A percentile compares a stretch with the other conserved stretches of the same genome.
phyloP scores from a whole-genome alignment of 805 yeast genomes.

The Yarrowia sp. region DNA sequence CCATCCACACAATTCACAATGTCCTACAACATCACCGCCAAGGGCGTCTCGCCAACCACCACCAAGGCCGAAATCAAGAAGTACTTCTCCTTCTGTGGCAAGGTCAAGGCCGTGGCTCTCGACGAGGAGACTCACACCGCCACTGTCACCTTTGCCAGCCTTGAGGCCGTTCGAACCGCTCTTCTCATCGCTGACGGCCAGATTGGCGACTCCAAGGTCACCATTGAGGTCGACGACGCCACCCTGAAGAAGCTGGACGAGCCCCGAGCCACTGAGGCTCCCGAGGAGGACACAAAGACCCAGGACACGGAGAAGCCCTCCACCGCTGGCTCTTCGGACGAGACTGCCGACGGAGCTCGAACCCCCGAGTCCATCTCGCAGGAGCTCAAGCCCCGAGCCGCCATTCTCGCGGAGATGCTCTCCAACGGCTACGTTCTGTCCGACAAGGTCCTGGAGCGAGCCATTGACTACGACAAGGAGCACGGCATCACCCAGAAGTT shows the following conservation, averaged over 20 bases:
- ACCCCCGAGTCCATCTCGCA: conserved; percentile 55
- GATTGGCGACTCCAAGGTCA: conserved; percentile 56
- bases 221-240: conserved; percentile 43
- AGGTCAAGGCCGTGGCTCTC: conserved; percentile 38
- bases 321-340: conserved; percentile 30
- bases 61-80: conserved; percentile 54
- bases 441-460: conserved; percentile 59
- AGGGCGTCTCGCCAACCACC: conserved; percentile 53
- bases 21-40: conserved; percentile 48
- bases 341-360: conserved; percentile 30
- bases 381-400: conserved; percentile 73
- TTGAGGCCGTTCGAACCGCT: conserved; percentile 69
- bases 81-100: conserved; percentile 76
- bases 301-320: conserved; percentile 30
- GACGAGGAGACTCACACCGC: conserved; percentile 43
- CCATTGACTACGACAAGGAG: conserved; percentile 61
- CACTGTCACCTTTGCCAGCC: conserved; percentile 53
- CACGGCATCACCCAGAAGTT: conserved; percentile 61
- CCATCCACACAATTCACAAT: neutral
- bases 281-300: conserved; percentile 16
- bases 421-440: conserved; percentile 69
- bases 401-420: conserved; percentile 72
- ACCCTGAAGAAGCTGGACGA: conserved; percentile 21
- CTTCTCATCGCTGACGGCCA: conserved; percentile 70
- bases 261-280: neutral